A percentile compares a stretch with the other conserved stretches of the same genome.
Conservation (phyloP, 345 rosid species). For the Litchi chinensis region DNA sequence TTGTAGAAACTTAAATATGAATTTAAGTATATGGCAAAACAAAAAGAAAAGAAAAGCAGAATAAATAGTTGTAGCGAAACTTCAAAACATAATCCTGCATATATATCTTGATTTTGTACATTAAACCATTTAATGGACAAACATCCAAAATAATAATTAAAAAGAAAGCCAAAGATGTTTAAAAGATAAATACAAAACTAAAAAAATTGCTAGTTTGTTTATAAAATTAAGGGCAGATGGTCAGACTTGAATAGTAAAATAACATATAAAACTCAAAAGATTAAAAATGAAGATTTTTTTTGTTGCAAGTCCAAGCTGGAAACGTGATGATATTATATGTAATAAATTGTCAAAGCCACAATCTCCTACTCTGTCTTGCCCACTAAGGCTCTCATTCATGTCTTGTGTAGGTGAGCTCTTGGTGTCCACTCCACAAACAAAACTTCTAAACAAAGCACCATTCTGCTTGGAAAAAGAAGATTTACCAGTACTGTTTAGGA, state of each 20-base stretch:
- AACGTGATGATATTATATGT: constrained; percentile 21
- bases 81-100: too few relatives aligned
- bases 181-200: neutral
- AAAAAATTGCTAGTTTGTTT: neutral
- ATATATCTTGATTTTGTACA: too few relatives aligned
- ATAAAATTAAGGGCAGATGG: neutral
- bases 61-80: too few relatives aligned
- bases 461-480: constrained; percentile 27
- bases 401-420: constrained; percentile 17
- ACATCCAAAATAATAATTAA: neutral
- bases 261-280: constrained; percentile 6
- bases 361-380: constrained; percentile 45
- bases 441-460: constrained; percentile 47
- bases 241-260: neutral
- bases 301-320: constrained; percentile 22
- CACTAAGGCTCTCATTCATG: constrained; percentile 37
- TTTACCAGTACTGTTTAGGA: constrained; percentile 30
- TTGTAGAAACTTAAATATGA: too few relatives aligned
- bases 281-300: constrained; percentile 22
- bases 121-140: too few relatives aligned
- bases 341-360: constrained; percentile 5
- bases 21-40: too few relatives aligned
- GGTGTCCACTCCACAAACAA: constrained; percentile 39
- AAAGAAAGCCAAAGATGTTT: neutral
- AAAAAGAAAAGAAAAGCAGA: too few relatives aligned